Evolutionary conservation across 495 filamentous ascomycete species (phyloP).

Genomic region (Parmelia sp.): DNA sequence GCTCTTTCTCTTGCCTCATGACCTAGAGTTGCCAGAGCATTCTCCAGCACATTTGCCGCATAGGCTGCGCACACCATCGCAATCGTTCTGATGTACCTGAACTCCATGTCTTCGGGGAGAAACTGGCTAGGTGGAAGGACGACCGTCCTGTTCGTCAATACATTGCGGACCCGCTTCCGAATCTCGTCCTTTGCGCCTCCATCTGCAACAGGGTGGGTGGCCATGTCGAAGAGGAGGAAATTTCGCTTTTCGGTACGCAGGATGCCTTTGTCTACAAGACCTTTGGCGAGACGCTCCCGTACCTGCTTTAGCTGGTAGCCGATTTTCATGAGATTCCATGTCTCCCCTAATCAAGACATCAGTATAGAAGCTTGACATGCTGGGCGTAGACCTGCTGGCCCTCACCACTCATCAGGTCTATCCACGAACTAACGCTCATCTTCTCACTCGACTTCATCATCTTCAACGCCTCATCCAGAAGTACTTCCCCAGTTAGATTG

Average conservation of each 20-base stretch:
- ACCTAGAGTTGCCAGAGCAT: constrained; percentile 86
- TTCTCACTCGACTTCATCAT: constrained; percentile 99
- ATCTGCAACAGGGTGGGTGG: constrained; percentile 96
- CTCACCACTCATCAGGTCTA: constrained; percentile 95
- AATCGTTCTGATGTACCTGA: constrained; percentile 83
- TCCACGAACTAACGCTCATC: constrained; percentile 99
- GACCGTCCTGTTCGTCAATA: constrained; percentile 89
- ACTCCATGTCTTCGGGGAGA: constrained; percentile 89
- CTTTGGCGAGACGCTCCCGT: constrained; percentile 92
- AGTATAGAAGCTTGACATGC: constrained; percentile 22
- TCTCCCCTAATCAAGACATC: constrained; percentile 63
- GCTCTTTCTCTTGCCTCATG: constrained; percentile 91
- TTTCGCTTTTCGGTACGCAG: constrained; percentile 98
- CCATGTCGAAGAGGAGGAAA: constrained; percentile 99
- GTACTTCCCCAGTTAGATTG: constrained; percentile 91
- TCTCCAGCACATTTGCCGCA: constrained; percentile 95
- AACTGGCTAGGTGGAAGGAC: constrained; percentile 77
- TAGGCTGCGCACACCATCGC: constrained; percentile 97
- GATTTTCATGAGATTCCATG: constrained; percentile 99
- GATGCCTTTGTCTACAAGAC: constrained; percentile 98
- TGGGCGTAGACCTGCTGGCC: neutral
- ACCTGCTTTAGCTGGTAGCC: constrained; percentile 99
- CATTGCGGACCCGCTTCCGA: constrained; percentile 80
- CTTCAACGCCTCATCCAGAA: constrained; percentile 96
- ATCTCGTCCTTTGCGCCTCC: constrained; percentile 97